Evolutionary conservation across 139 green algal species (phyloP).

Genomic region (Chlamydomonas sphaeroides): DNA sequence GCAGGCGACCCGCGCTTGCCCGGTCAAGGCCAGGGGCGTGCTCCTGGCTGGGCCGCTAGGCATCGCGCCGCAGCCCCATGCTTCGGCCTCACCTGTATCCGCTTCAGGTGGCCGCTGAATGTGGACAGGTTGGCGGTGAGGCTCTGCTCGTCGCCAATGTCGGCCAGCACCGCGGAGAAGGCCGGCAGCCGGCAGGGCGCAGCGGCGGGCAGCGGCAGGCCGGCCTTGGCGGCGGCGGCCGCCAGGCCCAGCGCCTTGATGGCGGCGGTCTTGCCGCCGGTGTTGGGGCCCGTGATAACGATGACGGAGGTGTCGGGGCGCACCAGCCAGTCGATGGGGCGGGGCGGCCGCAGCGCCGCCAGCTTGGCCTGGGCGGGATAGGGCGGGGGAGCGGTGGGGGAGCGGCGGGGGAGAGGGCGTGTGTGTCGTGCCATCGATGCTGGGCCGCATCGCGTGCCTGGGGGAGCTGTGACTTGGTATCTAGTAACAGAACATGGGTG

Average conservation of each 20-base stretch:
- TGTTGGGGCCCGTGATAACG: conserved; percentile 87
- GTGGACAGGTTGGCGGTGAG: conserved; percentile 93
- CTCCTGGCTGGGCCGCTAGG: too few relatives aligned
- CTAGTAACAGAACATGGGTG: too few relatives aligned
- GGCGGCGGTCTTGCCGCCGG: conserved; percentile 93
- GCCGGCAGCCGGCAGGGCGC: conserved; percentile 72
- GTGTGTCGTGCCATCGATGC: too few relatives aligned
- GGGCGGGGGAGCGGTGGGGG: too few relatives aligned
- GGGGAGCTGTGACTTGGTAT: too few relatives aligned
- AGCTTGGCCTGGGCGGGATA: conserved; percentile 7
- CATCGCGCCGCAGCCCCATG: too few relatives aligned
- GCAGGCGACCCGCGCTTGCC: too few relatives aligned
- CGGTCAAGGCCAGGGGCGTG: too few relatives aligned
- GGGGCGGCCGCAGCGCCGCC: conserved; percentile 45
- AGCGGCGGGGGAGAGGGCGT: too few relatives aligned
- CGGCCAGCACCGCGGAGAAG: conserved; percentile 86
- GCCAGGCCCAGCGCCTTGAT: conserved; percentile 91
- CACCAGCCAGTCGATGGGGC: conserved; percentile 74
- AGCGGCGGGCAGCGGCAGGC: conserved; percentile 82
- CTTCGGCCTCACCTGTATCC: conserved; percentile 52
- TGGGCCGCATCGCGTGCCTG: too few relatives aligned
- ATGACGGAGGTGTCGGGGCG: conserved; percentile 55
- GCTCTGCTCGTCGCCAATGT: conserved; percentile 90
- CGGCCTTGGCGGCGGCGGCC: conserved; percentile 80
- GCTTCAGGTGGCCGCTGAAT: conserved; percentile 89